Percentiles rank a stretch among this genome's conserved stretches.
Evolutionary conservation across 805 yeast genomes (phyloP).

Genomic region (Sugiyamaella lignohabitans): DNA sequence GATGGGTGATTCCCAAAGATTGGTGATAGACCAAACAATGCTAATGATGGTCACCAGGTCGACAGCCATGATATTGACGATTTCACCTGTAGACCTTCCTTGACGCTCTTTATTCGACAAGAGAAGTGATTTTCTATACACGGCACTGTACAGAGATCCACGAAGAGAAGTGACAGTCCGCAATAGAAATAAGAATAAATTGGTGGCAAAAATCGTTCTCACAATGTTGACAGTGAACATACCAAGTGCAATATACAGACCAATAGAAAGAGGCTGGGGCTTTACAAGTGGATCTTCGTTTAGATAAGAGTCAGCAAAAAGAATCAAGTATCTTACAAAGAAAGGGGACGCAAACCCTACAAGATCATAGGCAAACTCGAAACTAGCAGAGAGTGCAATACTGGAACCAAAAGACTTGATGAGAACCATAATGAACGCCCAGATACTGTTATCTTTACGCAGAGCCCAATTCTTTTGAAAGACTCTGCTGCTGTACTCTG

Average conservation of each 20-base stretch:
- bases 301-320: conserved; percentile 45
- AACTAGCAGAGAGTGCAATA: conserved; percentile 39
- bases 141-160: conserved; percentile 54
- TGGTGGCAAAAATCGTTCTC: conserved; percentile 74
- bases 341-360: conserved; percentile 42
- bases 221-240: conserved; percentile 72
- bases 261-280: conserved; percentile 55
- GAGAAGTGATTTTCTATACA: conserved; percentile 63
- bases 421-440: conserved; percentile 15
- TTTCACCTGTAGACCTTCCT: conserved; percentile 78
- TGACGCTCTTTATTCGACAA: conserved; percentile 62
- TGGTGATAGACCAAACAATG: conserved; percentile 66
- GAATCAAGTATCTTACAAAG: conserved; percentile 33
- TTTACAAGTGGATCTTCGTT: conserved; percentile 24
- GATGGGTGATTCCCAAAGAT: conserved; percentile 91
- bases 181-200: conserved; percentile 67
- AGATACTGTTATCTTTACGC: conserved; percentile 18
- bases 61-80: conserved; percentile 90
- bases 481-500: conserved; percentile 8
- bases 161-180: conserved; percentile 64
- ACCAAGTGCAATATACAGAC: conserved; percentile 64
- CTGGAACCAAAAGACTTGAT: conserved; percentile 38
- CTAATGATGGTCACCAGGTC: conserved; percentile 88
- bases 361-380: conserved; percentile 39
- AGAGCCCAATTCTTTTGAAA: conserved; percentile 21